Conservation (phyloP, 805 yeast genomes). For the Candida incommunis region DNA sequence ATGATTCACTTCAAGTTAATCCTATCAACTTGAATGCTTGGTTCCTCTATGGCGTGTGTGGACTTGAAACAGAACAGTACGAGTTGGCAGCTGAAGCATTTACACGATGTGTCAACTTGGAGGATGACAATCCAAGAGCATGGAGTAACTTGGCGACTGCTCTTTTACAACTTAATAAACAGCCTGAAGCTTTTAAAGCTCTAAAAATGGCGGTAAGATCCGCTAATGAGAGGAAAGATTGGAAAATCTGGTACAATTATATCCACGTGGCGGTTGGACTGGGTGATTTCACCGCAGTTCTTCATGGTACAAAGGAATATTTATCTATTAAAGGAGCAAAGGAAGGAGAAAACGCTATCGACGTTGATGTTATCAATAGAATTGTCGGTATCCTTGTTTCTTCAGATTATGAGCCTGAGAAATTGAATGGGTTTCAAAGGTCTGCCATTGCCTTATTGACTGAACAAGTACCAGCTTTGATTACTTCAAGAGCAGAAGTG, state of each 20-base stretch:
- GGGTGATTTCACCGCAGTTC: slow-evolving; percentile 79
- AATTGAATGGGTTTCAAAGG: slow-evolving; percentile 45
- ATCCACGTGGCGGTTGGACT: slow-evolving; percentile 68
- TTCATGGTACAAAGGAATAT: slow-evolving; percentile 54
- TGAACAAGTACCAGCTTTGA: slow-evolving; percentile 48
- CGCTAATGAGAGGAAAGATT: slow-evolving; percentile 54
- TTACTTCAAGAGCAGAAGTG: slow-evolving; percentile 48
- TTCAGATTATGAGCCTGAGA: slow-evolving; percentile 18
- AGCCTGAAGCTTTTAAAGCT: slow-evolving; percentile 73
- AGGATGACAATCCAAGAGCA: slow-evolving; percentile 63
- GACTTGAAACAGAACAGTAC: slow-evolving; percentile 56
- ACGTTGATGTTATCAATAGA: slow-evolving; percentile 61
- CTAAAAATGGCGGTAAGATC: slow-evolving; percentile 61
- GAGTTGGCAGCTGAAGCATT: slow-evolving; percentile 83
- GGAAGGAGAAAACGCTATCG: slow-evolving; percentile 33
- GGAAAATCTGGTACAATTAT: slow-evolving; percentile 88
- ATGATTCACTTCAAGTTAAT: slow-evolving; percentile 57
- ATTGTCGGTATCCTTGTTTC: slow-evolving; percentile 36
- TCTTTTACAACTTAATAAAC: slow-evolving; percentile 45
- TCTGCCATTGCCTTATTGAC: slow-evolving; percentile 62
- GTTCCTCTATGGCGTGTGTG: slow-evolving; percentile 87
- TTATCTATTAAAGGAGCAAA: slow-evolving; percentile 18
- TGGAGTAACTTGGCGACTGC: slow-evolving; percentile 92
- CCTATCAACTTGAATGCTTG: slow-evolving; percentile 72
- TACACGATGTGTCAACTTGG: slow-evolving; percentile 76